Conservation (phyloP, 352 stramenopile species). For the Plasmopara halstedii region DNA sequence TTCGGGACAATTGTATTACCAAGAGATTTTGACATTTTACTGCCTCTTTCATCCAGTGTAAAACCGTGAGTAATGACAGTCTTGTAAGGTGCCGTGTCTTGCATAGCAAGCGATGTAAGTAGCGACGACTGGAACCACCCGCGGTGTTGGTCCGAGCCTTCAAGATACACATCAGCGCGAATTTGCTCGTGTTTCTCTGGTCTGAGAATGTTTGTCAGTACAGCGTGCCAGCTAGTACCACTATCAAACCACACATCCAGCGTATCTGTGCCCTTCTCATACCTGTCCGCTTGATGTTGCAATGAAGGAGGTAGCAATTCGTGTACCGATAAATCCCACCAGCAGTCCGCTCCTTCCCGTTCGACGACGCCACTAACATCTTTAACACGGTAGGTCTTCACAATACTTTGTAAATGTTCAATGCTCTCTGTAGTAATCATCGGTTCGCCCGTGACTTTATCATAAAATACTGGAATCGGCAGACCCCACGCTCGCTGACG, state of each 20-base stretch:
- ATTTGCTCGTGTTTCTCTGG: constrained; percentile 51
- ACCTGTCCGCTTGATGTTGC: constrained; percentile 77
- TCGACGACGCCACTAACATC: constrained; percentile 25
- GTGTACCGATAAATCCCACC: constrained; percentile 87
- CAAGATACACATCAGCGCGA: constrained; percentile 95
- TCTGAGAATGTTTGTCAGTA: constrained; percentile 27
- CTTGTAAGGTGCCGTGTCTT: constrained; percentile 89
- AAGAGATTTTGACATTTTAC: constrained; percentile 99
- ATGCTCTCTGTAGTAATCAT: constrained; percentile 91
- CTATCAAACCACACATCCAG: constrained; percentile 99
- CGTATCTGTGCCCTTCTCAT: constrained; percentile 94
- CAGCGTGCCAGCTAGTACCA: constrained; percentile 70
- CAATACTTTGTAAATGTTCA: constrained; percentile 62
- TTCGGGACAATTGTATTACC: constrained; percentile 94
- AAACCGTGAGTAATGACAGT: constrained; percentile 98
- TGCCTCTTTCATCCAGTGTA: constrained; percentile 96
- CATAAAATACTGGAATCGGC: constrained; percentile 98
- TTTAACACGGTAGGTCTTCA: constrained; percentile 32
- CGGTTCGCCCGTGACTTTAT: constrained; percentile 83
- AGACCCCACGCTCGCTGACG: constrained; percentile 96
- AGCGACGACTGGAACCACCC: constrained; percentile 99
- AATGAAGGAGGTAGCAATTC: constrained; percentile 61
- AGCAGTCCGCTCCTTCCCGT: constrained; percentile 92
- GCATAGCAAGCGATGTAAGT: constrained; percentile 88
- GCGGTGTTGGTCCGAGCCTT: constrained; percentile 96